Conservation (phyloP, 2,329 filamentous ascomycete species). For the Shiraia sp. region DNA sequence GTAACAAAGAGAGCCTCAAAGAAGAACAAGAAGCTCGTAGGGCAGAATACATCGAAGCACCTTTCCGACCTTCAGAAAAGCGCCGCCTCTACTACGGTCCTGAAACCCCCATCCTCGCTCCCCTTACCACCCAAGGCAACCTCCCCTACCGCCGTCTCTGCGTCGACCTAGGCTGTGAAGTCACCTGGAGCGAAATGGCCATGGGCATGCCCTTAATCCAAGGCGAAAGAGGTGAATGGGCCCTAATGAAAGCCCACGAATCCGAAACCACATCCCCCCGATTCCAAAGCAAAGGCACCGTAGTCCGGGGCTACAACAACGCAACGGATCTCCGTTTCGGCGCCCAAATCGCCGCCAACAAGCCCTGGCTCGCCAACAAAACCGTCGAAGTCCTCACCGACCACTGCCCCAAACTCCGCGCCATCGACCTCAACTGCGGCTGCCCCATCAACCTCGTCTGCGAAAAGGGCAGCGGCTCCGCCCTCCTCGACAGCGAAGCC, state of each 20-base stretch:
- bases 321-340: constrained; percentile 84
- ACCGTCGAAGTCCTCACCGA: constrained; percentile 78
- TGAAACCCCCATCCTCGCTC: constrained; percentile 91
- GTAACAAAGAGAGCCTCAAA: constrained; percentile 33
- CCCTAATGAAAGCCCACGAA: constrained; percentile 88
- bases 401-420: constrained; percentile 79
- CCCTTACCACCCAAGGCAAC: constrained; percentile 95
- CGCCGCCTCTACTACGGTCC: constrained; percentile 89
- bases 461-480: constrained; percentile 85
- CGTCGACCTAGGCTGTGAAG: constrained; percentile 82
- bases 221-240: constrained; percentile 91
- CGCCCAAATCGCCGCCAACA: constrained; percentile 89
- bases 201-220: constrained; percentile 88
- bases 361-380: constrained; percentile 88
- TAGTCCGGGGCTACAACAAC: constrained; percentile 80
- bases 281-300: constrained; percentile 59
- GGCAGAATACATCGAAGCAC: constrained; percentile 82
- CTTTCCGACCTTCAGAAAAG: constrained; percentile 90
- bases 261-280: constrained; percentile 76
- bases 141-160: constrained; percentile 91
- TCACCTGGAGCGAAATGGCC: constrained; percentile 99
- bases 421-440: constrained; percentile 95
- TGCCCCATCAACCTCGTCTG: constrained; percentile 96
- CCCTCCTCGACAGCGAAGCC: constrained; percentile 81
- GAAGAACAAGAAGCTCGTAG: constrained; percentile 65